These are phyloP conservation scores for Talaromyces islandicus DNA, from an alignment of 2,329 filamentous ascomycete species.

Conservation along the genomic window DNA sequence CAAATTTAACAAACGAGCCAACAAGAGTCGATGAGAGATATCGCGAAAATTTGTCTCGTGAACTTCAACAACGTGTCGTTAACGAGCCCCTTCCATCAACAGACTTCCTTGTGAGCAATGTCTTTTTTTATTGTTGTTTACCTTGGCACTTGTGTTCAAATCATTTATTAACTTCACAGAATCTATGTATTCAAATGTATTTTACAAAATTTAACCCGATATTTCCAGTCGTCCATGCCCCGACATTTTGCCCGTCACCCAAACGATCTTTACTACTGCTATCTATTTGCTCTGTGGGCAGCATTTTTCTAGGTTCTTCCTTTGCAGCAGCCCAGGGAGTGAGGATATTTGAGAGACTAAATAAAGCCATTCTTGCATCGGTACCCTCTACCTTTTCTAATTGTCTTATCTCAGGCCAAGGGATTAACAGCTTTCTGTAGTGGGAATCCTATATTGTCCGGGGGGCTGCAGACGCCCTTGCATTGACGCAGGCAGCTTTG, in stretches of 20 bases:
- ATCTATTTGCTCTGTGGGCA: slow-evolving; percentile 34
- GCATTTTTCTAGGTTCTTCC: slow-evolving; percentile 28
- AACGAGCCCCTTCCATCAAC: slow-evolving; percentile 5
- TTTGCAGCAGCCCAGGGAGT: slow-evolving; percentile 22
- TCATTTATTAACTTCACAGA: background rate
- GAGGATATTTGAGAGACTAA: slow-evolving; percentile 24
- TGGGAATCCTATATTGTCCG: slow-evolving; percentile 7
- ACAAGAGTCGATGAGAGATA: background rate
- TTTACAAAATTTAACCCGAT: slow-evolving; percentile 17
- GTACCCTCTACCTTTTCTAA: background rate
- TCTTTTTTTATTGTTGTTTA: background rate
- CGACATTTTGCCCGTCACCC: slow-evolving; percentile 15
- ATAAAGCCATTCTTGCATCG: slow-evolving; percentile 8
- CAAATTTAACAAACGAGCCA: slow-evolving; percentile 2
- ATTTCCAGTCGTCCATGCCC: slow-evolving; percentile 10
- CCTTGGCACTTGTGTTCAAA: background rate
- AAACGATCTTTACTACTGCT: slow-evolving; percentile 27
- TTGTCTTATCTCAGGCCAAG: background rate
- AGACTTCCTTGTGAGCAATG: background rate
- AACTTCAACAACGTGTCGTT: slow-evolving; percentile 13
- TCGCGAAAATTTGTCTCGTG: slow-evolving; percentile 12
- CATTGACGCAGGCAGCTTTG: slow-evolving; percentile 5
- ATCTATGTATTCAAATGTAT: slow-evolving; percentile 17
- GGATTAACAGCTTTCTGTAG: background rate
- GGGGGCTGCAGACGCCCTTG: slow-evolving; percentile 4